A percentile compares a stretch with the other conserved stretches of the same genome.
Evolutionary conservation across 2,329 filamentous ascomycete genomes (phyloP).

Genomic region (Epichloe festucae): DNA sequence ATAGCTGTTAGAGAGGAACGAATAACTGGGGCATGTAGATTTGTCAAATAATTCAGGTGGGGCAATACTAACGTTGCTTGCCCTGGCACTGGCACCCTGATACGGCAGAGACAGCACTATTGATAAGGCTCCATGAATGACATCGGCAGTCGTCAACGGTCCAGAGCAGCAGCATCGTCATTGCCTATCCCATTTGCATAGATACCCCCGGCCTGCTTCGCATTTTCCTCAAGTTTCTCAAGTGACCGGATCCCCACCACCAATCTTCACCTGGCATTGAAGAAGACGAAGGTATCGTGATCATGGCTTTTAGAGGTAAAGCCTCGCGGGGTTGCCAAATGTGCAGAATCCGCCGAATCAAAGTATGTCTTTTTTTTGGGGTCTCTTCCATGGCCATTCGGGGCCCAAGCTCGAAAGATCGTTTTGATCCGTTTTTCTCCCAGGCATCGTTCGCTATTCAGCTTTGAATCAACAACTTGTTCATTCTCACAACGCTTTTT

Average conservation of each 20-base stretch:
- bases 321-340: constrained; percentile 57
- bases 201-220: background rate
- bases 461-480: too few species aligned
- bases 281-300: background rate
- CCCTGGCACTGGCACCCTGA: too few species aligned
- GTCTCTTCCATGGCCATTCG: background rate
- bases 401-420: background rate
- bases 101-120: background rate
- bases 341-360: constrained; percentile 59
- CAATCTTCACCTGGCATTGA: background rate
- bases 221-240: background rate
- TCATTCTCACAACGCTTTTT: too few species aligned
- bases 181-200: background rate
- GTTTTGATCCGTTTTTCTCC: too few species aligned
- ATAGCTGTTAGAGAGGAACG: too few species aligned
- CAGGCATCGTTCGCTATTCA: too few species aligned
- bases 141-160: background rate
- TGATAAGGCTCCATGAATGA: background rate
- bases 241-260: background rate
- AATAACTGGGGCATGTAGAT: too few species aligned
- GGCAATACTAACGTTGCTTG: too few species aligned
- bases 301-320: constrained; percentile 52
- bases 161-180: background rate
- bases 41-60: too few species aligned
- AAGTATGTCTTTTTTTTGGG: constrained; percentile 31